Conservation (phyloP, 805 yeast species). For the Lipomyces orientalis region DNA sequence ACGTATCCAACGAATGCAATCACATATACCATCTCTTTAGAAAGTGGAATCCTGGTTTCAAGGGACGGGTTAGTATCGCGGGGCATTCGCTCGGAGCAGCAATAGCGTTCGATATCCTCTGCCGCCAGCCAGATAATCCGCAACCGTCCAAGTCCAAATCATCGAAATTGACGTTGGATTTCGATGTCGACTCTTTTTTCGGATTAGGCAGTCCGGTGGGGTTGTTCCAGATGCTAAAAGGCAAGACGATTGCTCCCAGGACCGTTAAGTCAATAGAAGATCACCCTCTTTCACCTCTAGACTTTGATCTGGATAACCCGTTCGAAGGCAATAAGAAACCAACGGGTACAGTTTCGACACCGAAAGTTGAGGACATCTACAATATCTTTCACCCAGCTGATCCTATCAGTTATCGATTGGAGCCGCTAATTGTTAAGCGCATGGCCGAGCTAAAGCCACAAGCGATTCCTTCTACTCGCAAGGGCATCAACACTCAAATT, state of each 20-base stretch:
- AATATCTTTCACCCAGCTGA: conserved; percentile 90
- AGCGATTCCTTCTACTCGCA: conserved; percentile 59
- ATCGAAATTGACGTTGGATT: conserved; percentile 52
- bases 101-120: conserved; percentile 74
- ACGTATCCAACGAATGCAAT: conserved; percentile 70
- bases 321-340: conserved; percentile 12
- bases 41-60: conserved; percentile 69
- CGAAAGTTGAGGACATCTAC: conserved; percentile 64
- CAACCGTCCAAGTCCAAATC: not conserved
- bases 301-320: conserved; percentile 29
- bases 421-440: conserved; percentile 70
- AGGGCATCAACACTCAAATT: conserved; percentile 49
- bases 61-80: conserved; percentile 80
- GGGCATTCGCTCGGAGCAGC: conserved; percentile 96
- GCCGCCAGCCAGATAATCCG: conserved; percentile 50
- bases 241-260: conserved; percentile 56
- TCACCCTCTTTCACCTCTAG: conserved; percentile 21
- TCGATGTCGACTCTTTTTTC: conserved; percentile 75
- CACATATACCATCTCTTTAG: conserved; percentile 61
- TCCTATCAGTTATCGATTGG: conserved; percentile 87
- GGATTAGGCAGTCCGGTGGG: conserved; percentile 92
- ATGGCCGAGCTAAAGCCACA: conserved; percentile 60
- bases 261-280: not conserved
- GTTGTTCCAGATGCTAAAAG: conserved; percentile 74
- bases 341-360: conserved; percentile 47